Base-by-base conservation (phyloP, 306 rosid genomes). In the Ormosia semicastrata region DNA sequence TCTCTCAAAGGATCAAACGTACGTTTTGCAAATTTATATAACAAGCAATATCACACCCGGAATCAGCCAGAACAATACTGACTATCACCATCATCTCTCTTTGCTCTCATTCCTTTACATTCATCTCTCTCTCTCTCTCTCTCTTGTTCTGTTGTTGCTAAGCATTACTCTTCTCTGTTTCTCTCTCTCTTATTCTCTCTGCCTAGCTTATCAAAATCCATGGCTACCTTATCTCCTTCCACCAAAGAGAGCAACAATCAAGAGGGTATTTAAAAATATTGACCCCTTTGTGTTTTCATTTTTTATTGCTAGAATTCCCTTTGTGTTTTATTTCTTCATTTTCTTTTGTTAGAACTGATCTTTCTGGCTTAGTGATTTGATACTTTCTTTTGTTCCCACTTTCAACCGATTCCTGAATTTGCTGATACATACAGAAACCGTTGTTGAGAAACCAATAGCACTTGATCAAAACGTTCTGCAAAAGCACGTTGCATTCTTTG, bases 401-500 rank as follows among this genome's bases (percentile, higher is more conserved):
- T 18, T 67, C 56, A 18, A 17, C 8, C 6, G 11, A 17, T 40
- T 54, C 18, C 3, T 41, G 2, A 29, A 36, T 71, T 14, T 34
- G 13, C 40, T 63, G 15, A 2, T 6, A 9, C 3, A 24, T 24
- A 56, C 58, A 83, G 82, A 43, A 34, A 24, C 33, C 50, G 87
- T 53, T 56, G 57, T 0, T 11, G 87, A 57, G 75, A 85, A 47
- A 44, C 66, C 84, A 4, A 76, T 72, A 1, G 78, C 89, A 7
- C 49, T 39, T 6, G 87, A 85, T 30, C 34, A 89, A 18, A 91
- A 86, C 49, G 81, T 86, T 63, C 89, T 94, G 58, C 94, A 90
- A 74, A 92, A 87, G 72, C 98, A 94, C 37, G 97, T 84, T 17
- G 88, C 87, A 7, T 94, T 92, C 71, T 94, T 92, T n/a, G 94